Base-by-base conservation (phyloP, 163 green algal species). In the Coccomyxa subellipsoidea region DNA sequence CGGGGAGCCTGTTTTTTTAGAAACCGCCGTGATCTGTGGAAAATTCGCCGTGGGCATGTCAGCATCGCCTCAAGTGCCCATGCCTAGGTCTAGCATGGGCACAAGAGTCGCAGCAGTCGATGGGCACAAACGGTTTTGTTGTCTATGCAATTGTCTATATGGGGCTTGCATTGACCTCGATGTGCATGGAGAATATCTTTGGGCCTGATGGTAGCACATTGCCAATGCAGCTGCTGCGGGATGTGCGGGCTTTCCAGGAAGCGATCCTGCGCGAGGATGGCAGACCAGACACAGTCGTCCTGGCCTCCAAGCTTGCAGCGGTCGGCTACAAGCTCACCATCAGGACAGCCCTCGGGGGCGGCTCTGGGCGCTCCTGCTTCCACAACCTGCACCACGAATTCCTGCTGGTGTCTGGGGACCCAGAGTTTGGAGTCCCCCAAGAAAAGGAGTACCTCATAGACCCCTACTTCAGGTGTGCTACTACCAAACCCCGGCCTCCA, bases 311-410 rank as follows among this genome's bases (percentile, higher is more conserved):
- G 69, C 84, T 92, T 27, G 84, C 82, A 1, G 79, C 54, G 0
- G 76, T 85, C 27, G 89, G 89, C 18, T 90, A 91, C 59, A 71
- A 78, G 27, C 85, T 92, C 23, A 31, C 76, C 21, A 38, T 89
- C 9, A 73, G 89, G 4, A 87, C 83, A 35, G 88, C 88, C 0
- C 47, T 90, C 23, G 89, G 89, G 15, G 89, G 87, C 21, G 85
- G 85, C 35, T 29, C 59, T 7, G 89, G 89, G n/a, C 82, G 85
- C 4, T 77, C 82, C 18, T 88, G 84, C 79, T 93, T 93, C 84
- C 53, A 83, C 36, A 88, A 91, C 79, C 85, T 93, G 27, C 77
- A 85, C 53, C 85, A 93, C 78, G 84, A 84, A 53, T 91, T 91
- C 83, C 80, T 93, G 70, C 36, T 90, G 38, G 86, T 92, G 0